phyloP scores from a whole-genome alignment of 1,284 basidiomycete species.

The Farysia itapuensis region DNA sequence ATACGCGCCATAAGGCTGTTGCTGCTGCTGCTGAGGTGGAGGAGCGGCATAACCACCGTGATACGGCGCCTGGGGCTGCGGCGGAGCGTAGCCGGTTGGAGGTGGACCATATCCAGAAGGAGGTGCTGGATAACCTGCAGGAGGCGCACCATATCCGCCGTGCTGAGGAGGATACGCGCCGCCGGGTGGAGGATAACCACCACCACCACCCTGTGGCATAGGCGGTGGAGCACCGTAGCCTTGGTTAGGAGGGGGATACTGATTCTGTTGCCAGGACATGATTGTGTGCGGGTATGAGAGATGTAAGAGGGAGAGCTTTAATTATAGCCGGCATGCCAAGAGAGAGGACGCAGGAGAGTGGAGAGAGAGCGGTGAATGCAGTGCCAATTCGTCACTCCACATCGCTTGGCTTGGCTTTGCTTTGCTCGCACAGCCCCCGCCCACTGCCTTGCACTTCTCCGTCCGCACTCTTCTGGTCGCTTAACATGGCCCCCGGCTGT shows the following conservation, averaged over 20 bases:
- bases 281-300: no score
- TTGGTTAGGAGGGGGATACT: slow-evolving; percentile 28
- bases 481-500: no score
- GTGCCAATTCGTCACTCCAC: no score
- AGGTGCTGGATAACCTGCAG: slow-evolving; percentile 31
- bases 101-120: slow-evolving; percentile 14
- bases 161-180: neutral
- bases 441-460: no score
- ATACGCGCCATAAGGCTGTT: slow-evolving; percentile 20
- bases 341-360: no score
- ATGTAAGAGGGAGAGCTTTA: no score
- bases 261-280: slow-evolving; percentile 41
- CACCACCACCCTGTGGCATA: no score
- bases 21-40: slow-evolving; percentile 16
- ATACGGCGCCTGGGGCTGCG: neutral
- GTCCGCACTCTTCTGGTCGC: no score
- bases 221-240: slow-evolving; percentile 38
- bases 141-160: neutral
- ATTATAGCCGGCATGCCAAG: no score
- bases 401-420: neutral
- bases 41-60: slow-evolving; percentile 12
- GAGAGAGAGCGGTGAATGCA: no score
- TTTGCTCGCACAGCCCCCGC: no score
- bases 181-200: neutral
- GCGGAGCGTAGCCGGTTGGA: neutral